A percentile compares a stretch with the other conserved stretches of the same genome.
Conservation (phyloP, 2,329 filamentous ascomycete genomes). For the Magnaporthiopsis rhizophila region DNA sequence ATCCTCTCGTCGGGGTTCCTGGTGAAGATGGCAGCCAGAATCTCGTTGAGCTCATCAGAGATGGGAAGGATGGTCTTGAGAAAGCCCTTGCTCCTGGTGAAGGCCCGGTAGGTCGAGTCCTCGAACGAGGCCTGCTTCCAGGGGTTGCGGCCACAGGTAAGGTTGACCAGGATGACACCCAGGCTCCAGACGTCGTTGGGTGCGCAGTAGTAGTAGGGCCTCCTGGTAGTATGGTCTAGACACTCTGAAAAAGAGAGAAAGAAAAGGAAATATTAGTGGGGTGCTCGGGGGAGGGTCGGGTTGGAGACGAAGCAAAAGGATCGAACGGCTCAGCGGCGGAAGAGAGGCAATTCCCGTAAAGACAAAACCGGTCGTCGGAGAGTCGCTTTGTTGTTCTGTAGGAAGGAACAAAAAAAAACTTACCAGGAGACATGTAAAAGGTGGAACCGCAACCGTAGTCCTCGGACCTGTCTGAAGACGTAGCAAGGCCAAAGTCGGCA, state of each 20-base stretch:
- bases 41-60: conserved; percentile 80
- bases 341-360: background rate
- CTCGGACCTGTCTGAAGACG: conserved; percentile 71
- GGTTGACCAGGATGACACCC: conserved; percentile 91
- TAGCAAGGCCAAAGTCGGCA: conserved; percentile 94
- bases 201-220: conserved; percentile 78
- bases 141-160: conserved; percentile 95
- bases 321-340: conserved; percentile 7
- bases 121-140: conserved; percentile 95
- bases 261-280: conserved; percentile 17
- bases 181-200: conserved; percentile 97
- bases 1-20: conserved; percentile 77
- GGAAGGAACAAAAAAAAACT: conserved; percentile 23
- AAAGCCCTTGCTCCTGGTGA: conserved; percentile 76
- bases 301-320: conserved; percentile 6
- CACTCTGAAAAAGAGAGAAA: conserved; percentile 59
- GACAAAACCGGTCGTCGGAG: background rate
- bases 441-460: conserved; percentile 98
- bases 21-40: conserved; percentile 82
- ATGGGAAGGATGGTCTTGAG: conserved; percentile 87
- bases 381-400: background rate
- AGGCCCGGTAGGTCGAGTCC: conserved; percentile 92
- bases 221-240: conserved; percentile 65
- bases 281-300: background rate
- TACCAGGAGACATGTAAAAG: conserved; percentile 99